Base-by-base conservation (phyloP, 371 early-diverging fungal genomes). In the Rhizopus delemar region DNA sequence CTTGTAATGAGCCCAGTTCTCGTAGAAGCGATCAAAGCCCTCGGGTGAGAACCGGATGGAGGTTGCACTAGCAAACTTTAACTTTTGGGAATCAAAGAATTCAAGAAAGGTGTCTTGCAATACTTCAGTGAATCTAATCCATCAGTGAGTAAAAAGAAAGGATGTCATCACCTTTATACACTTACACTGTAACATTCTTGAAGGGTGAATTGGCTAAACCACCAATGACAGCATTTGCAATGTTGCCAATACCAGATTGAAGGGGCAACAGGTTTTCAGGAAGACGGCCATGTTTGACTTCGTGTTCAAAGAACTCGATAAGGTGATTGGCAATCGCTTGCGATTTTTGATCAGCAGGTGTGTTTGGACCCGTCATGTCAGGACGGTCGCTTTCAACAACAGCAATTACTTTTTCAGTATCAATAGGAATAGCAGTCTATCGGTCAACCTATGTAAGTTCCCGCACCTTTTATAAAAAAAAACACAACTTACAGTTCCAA, bases 201-300 rank as follows among this genome's bases (percentile, higher is more conserved):
- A 81, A 81, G 4, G 67, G 71, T 4, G 76, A 75, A 29, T 75
- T 73, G 45, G 79, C 79, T 33, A 81, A 65, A 57, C 82, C 82
- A 53, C 79, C 79, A 65, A 81, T 77, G 16, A 81, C 76, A 33
- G 79, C 77, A 61, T 81, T 81, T 32, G 82, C 82, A 62, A 81
- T 81, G 65, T 81, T 81, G 65, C 82, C 82, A 53, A 81, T 79
- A 60, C 82, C 82, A 11, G 79, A 78, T 56, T 81, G 82, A 9
- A 81, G 62, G 43, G 82, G 82, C 8, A 81, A 61, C 31, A 81
- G 61, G 41, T 73, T 71, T 4, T 64, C 62, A 29, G 82, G 82
- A 43, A 81, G 68, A 43, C 82, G 77, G 33, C 76, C 82, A 60
- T 75, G 67, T 36, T 68, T 75, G 51, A 81, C 82, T 64, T 81